phyloP scores from a whole-genome alignment of 805 yeast genomes.

The Candida suzukii region DNA sequence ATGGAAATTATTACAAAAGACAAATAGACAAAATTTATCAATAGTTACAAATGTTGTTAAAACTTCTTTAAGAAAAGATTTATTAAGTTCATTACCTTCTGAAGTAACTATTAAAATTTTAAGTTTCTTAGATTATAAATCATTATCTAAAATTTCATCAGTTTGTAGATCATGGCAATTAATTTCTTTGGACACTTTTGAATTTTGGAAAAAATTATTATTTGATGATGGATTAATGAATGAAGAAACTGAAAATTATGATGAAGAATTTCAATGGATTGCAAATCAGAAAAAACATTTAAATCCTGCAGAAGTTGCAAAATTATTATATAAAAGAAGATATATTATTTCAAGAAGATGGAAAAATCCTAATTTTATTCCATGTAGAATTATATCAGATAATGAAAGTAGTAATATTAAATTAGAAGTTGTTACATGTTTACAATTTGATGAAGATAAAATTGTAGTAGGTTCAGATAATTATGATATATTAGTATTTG shows the following conservation, averaged over 20 bases:
- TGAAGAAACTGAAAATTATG: slow-evolving; percentile 38
- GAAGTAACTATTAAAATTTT: slow-evolving; percentile 68
- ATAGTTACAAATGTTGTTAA: slow-evolving; percentile 46
- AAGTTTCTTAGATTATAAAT: slow-evolving; percentile 51
- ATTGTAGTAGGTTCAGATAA: slow-evolving; percentile 94
- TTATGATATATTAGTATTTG: slow-evolving; percentile 71
- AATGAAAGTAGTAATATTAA: slow-evolving; percentile 46
- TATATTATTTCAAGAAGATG: slow-evolving; percentile 59
- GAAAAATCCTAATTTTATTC: slow-evolving; percentile 68
- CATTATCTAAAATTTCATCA: slow-evolving; percentile 52
- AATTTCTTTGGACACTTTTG: slow-evolving; percentile 51
- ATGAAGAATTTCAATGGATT: slow-evolving; percentile 17
- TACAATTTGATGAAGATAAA: slow-evolving; percentile 86
- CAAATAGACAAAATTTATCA: slow-evolving; percentile 57
- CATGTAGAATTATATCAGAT: slow-evolving; percentile 56
- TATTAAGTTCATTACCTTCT: slow-evolving; percentile 61
- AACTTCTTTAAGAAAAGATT: slow-evolving; percentile 61
- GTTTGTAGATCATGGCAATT: slow-evolving; percentile 69
- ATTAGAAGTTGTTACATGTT: slow-evolving; percentile 81
- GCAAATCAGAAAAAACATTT: slow-evolving; percentile 5
- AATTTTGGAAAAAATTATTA: slow-evolving; percentile 65
- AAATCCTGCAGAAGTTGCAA: slow-evolving; percentile 10
- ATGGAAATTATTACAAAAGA: slow-evolving; percentile 44
- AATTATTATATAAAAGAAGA: slow-evolving; percentile 51
- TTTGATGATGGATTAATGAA: slow-evolving; percentile 55